Evolutionary conservation across 768 basidiomycete genomes (phyloP).

Genomic region (Suillus ampliporus): DNA sequence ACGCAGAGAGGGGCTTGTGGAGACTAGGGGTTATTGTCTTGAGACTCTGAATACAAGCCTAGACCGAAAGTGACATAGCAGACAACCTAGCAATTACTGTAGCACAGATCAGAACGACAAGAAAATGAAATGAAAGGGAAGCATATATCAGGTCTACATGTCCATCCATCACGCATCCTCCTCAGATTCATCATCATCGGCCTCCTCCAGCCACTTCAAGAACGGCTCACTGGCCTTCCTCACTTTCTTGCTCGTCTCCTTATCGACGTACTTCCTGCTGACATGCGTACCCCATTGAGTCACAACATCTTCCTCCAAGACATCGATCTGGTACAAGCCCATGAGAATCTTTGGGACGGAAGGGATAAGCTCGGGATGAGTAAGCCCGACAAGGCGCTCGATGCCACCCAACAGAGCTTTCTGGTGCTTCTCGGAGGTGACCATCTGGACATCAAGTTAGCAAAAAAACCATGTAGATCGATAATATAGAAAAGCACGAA

Average conservation of each 20-base stretch:
- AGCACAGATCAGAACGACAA: not conserved
- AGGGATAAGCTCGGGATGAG: constrained; percentile 71
- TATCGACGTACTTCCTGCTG: constrained; percentile 95
- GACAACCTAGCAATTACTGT: not conserved
- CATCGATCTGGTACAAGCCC: constrained; percentile 90
- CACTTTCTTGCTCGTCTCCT: constrained; percentile 94
- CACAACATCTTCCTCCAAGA: constrained; percentile 91
- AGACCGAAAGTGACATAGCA: no score
- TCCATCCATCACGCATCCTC: constrained; percentile 33
- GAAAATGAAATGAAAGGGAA: not conserved
- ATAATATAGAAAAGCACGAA: constrained; percentile 31
- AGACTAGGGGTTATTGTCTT: no score
- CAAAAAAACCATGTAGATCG: not conserved
- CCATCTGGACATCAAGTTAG: constrained; percentile 58
- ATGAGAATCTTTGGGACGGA: constrained; percentile 91
- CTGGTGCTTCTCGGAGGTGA: constrained; percentile 93
- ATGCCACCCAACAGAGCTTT: constrained; percentile 93
- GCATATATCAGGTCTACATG: not conserved
- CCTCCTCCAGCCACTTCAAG: constrained; percentile 93
- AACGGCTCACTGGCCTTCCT: constrained; percentile 96
- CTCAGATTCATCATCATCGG: constrained; percentile 75
- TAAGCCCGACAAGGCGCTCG: constrained; percentile 82
- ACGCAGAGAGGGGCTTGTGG: not conserved
- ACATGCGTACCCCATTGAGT: constrained; percentile 95
- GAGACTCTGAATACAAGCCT: not conserved